These are phyloP conservation scores for Penicillium steckii DNA, from an alignment of 495 filamentous ascomycete species.

Conservation along the genomic window DNA sequence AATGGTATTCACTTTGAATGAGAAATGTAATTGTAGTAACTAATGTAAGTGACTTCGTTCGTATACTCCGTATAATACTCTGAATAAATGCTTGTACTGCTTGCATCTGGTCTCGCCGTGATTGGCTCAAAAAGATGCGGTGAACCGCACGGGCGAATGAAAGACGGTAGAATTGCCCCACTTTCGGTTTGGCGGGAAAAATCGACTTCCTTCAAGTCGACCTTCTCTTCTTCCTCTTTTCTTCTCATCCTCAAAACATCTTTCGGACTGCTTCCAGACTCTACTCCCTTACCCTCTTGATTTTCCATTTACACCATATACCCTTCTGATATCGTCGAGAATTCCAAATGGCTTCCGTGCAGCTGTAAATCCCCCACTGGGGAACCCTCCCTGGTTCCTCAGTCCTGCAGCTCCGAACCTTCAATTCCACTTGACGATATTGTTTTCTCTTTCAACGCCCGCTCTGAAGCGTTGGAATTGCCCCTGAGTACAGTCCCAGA, in stretches of 20 bases:
- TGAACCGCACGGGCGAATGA: conserved; percentile 37
- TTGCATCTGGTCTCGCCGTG: not conserved
- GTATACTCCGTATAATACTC: too few species aligned
- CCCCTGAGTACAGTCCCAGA: conserved; percentile 41
- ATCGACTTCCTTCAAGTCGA: conserved; percentile 29
- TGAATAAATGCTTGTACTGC: not conserved
- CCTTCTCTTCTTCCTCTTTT: conserved; percentile 33
- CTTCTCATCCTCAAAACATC: conserved; percentile 30
- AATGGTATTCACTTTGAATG: not conserved
- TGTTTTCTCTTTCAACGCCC: conserved; percentile 56
- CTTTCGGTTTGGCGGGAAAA: conserved; percentile 29
- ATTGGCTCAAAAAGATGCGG: conserved; percentile 35
- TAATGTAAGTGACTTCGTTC: too few species aligned
- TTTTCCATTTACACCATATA: conserved; percentile 14
- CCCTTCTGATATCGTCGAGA: conserved; percentile 72
- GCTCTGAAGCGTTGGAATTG: conserved; percentile 47
- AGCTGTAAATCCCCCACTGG: conserved; percentile 91
- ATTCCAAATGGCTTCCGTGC: conserved; percentile 81
- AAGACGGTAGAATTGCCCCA: conserved; percentile 13
- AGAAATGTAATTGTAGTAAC: not conserved
- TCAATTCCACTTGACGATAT: conserved; percentile 79
- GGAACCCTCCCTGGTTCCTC: conserved; percentile 67
- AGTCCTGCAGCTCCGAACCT: conserved; percentile 72
- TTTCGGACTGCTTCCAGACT: not conserved
- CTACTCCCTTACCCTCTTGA: conserved; percentile 11